A percentile compares a stretch with the other conserved stretches of the same genome.
Conservation (phyloP, 129 eudicot genomes). For the Tagetes patula region DNA sequence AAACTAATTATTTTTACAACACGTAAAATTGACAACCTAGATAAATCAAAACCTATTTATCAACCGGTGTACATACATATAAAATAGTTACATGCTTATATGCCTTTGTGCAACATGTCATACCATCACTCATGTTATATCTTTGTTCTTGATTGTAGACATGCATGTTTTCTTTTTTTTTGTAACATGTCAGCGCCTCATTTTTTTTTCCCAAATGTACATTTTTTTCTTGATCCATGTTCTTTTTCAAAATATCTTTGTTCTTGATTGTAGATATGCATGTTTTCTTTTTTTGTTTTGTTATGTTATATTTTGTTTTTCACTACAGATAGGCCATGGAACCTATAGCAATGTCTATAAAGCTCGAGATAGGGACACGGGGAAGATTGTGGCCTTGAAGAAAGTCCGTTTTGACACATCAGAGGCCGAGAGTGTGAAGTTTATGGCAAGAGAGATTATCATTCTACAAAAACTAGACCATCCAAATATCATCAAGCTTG, state of each 20-base stretch:
- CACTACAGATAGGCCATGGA: constrained; percentile 70
- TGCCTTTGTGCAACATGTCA: neutral
- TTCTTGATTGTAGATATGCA: constrained; percentile 2
- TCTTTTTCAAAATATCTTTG: neutral
- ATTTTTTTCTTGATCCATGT: constrained; percentile 13
- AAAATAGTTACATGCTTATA: too few species aligned
- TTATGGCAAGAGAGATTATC: constrained; percentile 86
- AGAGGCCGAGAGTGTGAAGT: constrained; percentile 80
- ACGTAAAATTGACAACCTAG: too few species aligned
- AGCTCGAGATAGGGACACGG: constrained; percentile 69
- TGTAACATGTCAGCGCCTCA: neutral
- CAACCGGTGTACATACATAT: too few species aligned
- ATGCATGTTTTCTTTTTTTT: too few species aligned
- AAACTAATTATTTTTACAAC: too few species aligned
- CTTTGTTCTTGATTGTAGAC: neutral
- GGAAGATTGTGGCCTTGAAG: constrained; percentile 77
- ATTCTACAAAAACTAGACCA: constrained; percentile 66
- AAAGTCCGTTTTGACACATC: constrained; percentile 84
- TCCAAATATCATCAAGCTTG: constrained; percentile 82
- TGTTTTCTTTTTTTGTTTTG: neutral
- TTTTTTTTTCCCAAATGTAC: neutral
- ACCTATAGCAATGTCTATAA: constrained; percentile 87
- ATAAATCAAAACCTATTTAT: too few species aligned
- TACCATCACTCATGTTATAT: neutral
- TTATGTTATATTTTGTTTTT: constrained; percentile 1